Evolutionary conservation across 345 rosid genomes (phyloP).

Genomic region (Gossypium rotundifolium): DNA sequence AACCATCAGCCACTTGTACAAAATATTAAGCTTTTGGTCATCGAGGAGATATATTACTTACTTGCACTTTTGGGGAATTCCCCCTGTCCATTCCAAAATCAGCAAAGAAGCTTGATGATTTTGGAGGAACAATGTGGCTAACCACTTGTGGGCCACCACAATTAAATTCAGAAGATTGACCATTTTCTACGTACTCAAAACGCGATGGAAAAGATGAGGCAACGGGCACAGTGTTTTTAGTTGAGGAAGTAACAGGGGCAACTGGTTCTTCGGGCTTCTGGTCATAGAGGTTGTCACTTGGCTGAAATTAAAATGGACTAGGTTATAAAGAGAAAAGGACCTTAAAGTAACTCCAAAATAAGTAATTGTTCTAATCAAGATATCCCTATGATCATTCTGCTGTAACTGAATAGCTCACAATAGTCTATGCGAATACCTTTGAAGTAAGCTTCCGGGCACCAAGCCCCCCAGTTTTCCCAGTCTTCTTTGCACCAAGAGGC

Average conservation of each 20-base stretch:
- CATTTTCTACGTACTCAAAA: constrained; percentile 78
- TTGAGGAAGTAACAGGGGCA: constrained; percentile 49
- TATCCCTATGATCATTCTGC: neutral
- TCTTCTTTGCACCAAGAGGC: constrained; percentile 76
- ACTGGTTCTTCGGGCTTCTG: constrained; percentile 95
- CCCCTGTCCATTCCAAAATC: constrained; percentile 86
- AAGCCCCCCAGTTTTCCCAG: constrained; percentile 77
- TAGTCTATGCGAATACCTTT: constrained; percentile 41
- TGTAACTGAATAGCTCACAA: neutral
- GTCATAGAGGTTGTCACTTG: constrained; percentile 81
- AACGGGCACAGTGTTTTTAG: constrained; percentile 36
- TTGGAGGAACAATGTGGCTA: constrained; percentile 92
- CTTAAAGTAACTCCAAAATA: neutral
- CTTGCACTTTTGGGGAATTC: constrained; percentile 65
- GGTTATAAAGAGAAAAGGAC: neutral
- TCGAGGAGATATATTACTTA: constrained; percentile 19
- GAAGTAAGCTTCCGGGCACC: constrained; percentile 83
- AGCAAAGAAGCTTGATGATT: constrained; percentile 80
- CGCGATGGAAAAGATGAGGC: constrained; percentile 72
- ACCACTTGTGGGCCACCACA: constrained; percentile 63
- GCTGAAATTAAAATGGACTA: constrained; percentile 28
- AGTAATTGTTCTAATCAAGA: neutral
- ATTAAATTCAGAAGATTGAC: constrained; percentile 44
- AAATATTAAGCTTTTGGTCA: neutral
- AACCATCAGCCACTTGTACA: neutral